phyloP scores from a whole-genome alignment of 192 early-diverging fungal species.

The Coemansia sp. region DNA sequence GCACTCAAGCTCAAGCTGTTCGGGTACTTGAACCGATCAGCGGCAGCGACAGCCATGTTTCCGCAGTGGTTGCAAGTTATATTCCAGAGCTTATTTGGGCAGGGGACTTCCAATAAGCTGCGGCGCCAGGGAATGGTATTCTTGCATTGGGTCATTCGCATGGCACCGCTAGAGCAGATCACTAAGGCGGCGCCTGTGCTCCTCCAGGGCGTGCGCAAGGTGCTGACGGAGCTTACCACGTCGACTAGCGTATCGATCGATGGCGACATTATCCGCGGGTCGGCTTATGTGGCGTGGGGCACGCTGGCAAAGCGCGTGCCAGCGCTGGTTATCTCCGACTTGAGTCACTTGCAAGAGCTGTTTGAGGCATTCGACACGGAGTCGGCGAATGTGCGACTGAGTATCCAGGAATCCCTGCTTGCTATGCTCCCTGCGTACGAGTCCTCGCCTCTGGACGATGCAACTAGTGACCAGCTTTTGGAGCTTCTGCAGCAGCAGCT shows the following conservation, averaged over 20 bases:
- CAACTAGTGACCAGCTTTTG: conserved; percentile 39
- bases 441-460: conserved; percentile 12
- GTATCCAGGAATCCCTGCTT: conserved; percentile 81
- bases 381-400: conserved; percentile 66
- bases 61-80: conserved; percentile 72
- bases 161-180: conserved; percentile 62
- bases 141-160: conserved; percentile 86
- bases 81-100: conserved; percentile 82
- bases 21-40: conserved; percentile 60
- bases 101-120: conserved; percentile 64
- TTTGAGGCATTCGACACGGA: conserved; percentile 67
- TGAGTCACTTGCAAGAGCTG: conserved; percentile 64
- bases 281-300: conserved; percentile 85
- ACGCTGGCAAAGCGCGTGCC: conserved; percentile 77
- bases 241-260: conserved; percentile 37
- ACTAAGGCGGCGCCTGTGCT: conserved; percentile 67
- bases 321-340: conserved; percentile 63
- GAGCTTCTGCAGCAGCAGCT: conserved; percentile 61
- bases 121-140: conserved; percentile 77
- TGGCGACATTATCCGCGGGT: conserved; percentile 72
- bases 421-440: conserved; percentile 74
- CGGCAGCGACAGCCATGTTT: conserved; percentile 67
- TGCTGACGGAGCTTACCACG: conserved; percentile 14
- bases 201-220: conserved; percentile 70
- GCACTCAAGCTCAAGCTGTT: conserved; percentile 37